These are phyloP conservation scores for Verticillium nonalfalfae DNA, from an alignment of 2,329 filamentous ascomycete genomes.

Conservation along the genomic window DNA sequence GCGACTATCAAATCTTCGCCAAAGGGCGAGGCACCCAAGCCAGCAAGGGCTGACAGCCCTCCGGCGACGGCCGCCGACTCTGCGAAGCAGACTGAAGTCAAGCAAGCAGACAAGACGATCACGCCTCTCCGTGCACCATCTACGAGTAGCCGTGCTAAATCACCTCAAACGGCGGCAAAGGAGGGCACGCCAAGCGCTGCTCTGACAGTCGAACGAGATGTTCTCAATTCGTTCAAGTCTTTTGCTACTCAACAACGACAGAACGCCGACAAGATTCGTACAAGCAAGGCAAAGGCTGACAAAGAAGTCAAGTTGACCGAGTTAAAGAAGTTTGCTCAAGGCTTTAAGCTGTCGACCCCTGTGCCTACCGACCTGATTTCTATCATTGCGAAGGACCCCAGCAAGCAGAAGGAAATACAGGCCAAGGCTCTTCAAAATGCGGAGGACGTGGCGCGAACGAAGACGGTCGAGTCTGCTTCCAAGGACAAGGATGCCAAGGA, in stretches of 20 bases:
- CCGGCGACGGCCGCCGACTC: slow-evolving; percentile 3
- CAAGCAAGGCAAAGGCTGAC: slow-evolving; percentile 60
- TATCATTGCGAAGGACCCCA: slow-evolving; percentile 94
- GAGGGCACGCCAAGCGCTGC: slow-evolving; percentile 45
- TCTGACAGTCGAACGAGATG: slow-evolving; percentile 55
- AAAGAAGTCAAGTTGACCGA: slow-evolving; percentile 92
- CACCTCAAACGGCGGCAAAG: slow-evolving; percentile 15
- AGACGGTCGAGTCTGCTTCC: slow-evolving; percentile 29
- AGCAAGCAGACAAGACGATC: slow-evolving; percentile 8
- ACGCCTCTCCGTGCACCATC: slow-evolving; percentile 26
- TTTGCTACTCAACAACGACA: slow-evolving; percentile 54
- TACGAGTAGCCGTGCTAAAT: background rate
- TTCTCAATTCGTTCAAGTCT: slow-evolving; percentile 56
- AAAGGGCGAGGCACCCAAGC: slow-evolving; percentile 4
- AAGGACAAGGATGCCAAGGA: slow-evolving; percentile 52
- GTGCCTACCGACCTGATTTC: slow-evolving; percentile 87
- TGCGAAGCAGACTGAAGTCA: background rate
- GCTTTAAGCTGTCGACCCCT: slow-evolving; percentile 89
- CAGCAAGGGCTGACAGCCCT: background rate
- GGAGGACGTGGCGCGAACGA: slow-evolving; percentile 50
- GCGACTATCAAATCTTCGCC: slow-evolving; percentile 2
- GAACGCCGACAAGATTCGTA: slow-evolving; percentile 49
- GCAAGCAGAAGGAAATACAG: slow-evolving; percentile 88
- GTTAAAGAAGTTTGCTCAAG: slow-evolving; percentile 88
- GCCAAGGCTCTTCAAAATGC: slow-evolving; percentile 77